phyloP scores from a whole-genome alignment of 1,284 basidiomycete genomes.

The Apiotrichum gracile region DNA sequence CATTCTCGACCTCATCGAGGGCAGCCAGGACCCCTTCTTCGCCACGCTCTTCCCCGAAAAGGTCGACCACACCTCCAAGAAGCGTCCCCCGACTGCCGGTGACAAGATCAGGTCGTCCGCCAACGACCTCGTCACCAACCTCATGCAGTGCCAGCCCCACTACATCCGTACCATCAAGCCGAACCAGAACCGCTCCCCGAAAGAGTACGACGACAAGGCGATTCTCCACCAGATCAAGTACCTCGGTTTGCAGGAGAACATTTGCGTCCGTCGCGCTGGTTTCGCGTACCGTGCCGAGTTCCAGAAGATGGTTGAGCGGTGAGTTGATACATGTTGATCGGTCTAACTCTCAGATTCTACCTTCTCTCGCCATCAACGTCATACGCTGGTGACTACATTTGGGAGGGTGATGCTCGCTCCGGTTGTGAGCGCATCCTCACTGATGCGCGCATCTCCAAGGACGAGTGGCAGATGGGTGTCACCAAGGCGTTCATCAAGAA shows the following conservation, averaged over 20 bases:
- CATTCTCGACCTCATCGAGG: conserved; percentile 79
- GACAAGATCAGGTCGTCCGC: conserved; percentile 97
- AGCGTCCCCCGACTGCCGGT: conserved; percentile 93
- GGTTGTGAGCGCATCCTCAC: conserved; percentile 90
- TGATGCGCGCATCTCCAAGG: conserved; percentile 90
- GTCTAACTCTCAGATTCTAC: conserved; percentile 61
- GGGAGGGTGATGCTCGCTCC: conserved; percentile 82
- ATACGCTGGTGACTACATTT: conserved; percentile 98
- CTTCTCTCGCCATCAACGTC: conserved; percentile 90
- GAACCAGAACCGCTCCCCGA: conserved; percentile 88
- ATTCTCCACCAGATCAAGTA: conserved; percentile 99
- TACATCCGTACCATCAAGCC: conserved; percentile 99
- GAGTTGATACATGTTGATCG: conserved; percentile 2
- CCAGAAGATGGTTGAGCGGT: conserved; percentile 94
- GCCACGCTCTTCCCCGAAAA: conserved; percentile 88
- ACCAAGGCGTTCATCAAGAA: conserved; percentile 99
- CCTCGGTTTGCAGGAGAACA: conserved; percentile 96
- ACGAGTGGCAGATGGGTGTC: conserved; percentile 99
- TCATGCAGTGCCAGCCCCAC: conserved; percentile 93
- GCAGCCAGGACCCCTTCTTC: conserved; percentile 75
- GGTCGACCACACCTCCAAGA: conserved; percentile 94
- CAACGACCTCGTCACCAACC: conserved; percentile 87
- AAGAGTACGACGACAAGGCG: conserved; percentile 90
- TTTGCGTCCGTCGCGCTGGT: conserved; percentile 90
- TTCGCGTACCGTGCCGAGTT: conserved; percentile 87